A percentile compares a stretch with the other conserved stretches of the same genome.
Evolutionary conservation across 768 basidiomycete species (phyloP).

Genomic region (Nidularia sp.): DNA sequence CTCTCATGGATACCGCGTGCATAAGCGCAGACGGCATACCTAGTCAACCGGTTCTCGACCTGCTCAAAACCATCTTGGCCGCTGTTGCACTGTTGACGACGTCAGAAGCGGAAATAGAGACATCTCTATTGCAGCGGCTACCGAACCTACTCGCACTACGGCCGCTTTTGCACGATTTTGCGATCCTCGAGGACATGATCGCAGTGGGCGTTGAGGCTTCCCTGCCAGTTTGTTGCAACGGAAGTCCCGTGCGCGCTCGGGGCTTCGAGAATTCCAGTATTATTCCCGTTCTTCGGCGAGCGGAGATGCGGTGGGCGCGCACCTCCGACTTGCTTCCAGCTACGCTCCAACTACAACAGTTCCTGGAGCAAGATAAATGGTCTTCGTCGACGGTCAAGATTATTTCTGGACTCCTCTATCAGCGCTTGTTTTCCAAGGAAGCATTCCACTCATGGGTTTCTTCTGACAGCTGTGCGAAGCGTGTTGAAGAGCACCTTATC

Average conservation of each 20-base stretch:
- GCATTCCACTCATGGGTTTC: constrained; percentile 37
- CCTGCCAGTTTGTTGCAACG: constrained; percentile 31
- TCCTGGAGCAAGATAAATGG: constrained; percentile 41
- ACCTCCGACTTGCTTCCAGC: constrained; percentile 12
- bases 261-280: constrained; percentile 9
- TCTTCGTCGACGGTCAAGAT: constrained; percentile 37
- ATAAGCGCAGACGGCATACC: constrained; percentile 4
- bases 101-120: constrained; percentile 17
- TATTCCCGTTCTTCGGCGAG: constrained; percentile 12
- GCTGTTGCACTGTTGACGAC: constrained; percentile 18
- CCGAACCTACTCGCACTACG: constrained; percentile 35
- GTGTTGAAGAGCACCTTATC: constrained; percentile 24
- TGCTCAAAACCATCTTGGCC: constrained; percentile 32
- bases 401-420: constrained; percentile 41
- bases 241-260: constrained; percentile 9
- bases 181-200: constrained; percentile 43
- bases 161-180: constrained; percentile 24
- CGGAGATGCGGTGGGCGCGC: constrained; percentile 28
- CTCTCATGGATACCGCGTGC: constrained; percentile 36
- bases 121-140: constrained; percentile 23
- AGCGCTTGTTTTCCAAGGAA: constrained; percentile 16
- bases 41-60: constrained; percentile 5
- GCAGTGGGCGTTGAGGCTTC: constrained; percentile 34
- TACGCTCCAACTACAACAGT: constrained; percentile 21
- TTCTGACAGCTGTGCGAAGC: constrained; percentile 16